phyloP scores from a whole-genome alignment of 2,329 filamentous ascomycete species.

The Didymella arachidicola region DNA sequence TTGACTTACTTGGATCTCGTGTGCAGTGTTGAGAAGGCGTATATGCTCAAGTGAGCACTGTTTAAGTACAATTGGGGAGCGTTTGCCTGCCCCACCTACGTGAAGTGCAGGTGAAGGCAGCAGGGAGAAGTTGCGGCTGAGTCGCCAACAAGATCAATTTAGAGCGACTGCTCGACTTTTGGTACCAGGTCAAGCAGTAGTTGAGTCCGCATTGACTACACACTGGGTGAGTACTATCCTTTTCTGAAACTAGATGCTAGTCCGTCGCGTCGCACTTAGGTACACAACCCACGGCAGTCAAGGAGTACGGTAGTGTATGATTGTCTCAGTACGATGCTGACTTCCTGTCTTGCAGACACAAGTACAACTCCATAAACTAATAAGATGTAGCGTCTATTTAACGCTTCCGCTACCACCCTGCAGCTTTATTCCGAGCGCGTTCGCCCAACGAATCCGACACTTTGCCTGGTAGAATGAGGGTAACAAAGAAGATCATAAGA shows the following conservation, averaged over 20 bases:
- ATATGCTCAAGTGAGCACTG: not conserved
- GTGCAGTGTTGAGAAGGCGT: too few relatives aligned
- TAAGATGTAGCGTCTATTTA: not conserved
- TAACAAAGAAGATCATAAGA: not conserved
- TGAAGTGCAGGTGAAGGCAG: constrained; percentile 5
- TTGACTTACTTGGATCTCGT: not conserved
- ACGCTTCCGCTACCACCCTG: not conserved
- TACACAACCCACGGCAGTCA: not conserved
- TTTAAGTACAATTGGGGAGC: not conserved
- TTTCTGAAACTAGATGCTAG: not conserved
- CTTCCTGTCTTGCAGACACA: not conserved
- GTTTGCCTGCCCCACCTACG: constrained; percentile 10
- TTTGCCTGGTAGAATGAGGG: too few relatives aligned
- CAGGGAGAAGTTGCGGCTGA: constrained; percentile 1
- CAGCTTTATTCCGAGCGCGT: not conserved
- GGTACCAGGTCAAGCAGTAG: too few relatives aligned
- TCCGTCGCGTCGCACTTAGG: not conserved
- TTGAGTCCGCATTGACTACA: not conserved
- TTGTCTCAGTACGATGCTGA: not conserved
- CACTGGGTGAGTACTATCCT: not conserved
- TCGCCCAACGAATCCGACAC: not conserved
- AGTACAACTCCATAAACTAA: not conserved
- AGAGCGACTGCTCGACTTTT: not conserved
- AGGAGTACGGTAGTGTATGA: not conserved
- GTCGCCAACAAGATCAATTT: not conserved